Conservation (phyloP, 495 filamentous ascomycete species). For the Penicillium verhagenii region DNA sequence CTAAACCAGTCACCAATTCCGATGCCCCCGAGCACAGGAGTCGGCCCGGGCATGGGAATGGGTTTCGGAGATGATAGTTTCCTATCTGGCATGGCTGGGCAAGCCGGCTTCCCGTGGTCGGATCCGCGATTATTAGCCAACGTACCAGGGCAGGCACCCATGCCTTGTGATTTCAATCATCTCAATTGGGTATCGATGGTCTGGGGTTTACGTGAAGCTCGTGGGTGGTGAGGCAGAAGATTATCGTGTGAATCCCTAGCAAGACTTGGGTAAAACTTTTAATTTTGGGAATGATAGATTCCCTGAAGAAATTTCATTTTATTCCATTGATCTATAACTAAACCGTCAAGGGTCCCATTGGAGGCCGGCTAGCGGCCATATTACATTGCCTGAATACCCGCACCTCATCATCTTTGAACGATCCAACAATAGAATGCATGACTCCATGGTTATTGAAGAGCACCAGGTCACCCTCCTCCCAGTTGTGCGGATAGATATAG, state of each 20-base stretch:
- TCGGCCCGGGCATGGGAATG: not conserved
- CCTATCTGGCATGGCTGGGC: not conserved
- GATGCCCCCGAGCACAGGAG: not conserved
- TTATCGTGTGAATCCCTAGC: not conserved
- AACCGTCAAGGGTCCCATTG: not conserved
- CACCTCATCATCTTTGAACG: constrained; percentile 64
- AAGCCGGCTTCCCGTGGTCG: not conserved
- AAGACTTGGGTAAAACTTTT: too few species aligned
- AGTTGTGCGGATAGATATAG: constrained; percentile 66
- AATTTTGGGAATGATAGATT: too few species aligned
- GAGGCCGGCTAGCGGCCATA: constrained; percentile 48
- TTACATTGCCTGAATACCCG: constrained; percentile 71
- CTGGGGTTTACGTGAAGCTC: not conserved
- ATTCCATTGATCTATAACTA: not conserved
- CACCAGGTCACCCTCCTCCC: constrained; percentile 68
- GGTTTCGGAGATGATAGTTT: not conserved
- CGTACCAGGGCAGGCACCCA: not conserved
- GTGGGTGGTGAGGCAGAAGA: not conserved
- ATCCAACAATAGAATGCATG: constrained; percentile 67
- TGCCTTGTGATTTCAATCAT: not conserved
- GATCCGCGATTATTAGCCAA: not conserved
- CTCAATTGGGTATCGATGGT: constrained; percentile 5
- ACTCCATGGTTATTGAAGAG: constrained; percentile 71
- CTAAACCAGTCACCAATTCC: not conserved
- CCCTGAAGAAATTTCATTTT: not conserved